A percentile compares a stretch with the other conserved stretches of the same genome.
Evolutionary conservation across 352 stramenopile genomes (phyloP).

Genomic region (Blastocystis sp.): DNA sequence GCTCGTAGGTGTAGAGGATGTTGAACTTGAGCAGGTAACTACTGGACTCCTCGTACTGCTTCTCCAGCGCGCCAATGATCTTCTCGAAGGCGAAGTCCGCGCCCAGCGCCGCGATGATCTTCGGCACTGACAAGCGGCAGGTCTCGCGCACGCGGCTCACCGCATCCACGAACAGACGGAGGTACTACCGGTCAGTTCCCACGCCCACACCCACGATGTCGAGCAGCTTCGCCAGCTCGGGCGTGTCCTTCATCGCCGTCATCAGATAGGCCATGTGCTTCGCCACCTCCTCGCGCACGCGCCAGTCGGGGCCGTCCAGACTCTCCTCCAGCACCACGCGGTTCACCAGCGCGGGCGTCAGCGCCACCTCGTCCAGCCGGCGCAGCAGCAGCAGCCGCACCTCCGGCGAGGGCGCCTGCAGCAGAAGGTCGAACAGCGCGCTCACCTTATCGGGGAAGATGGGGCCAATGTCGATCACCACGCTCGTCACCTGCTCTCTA

Average conservation of each 20-base stretch:
- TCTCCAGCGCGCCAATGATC: constrained; percentile 1
- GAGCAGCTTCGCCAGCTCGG: constrained; percentile 17
- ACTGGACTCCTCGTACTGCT: constrained; percentile 36
- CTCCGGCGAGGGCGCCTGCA: constrained; percentile 22
- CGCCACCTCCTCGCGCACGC: constrained; percentile 58
- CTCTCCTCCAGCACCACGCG: constrained; percentile 48
- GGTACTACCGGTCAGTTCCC: not conserved
- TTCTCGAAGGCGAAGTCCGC: constrained; percentile 46
- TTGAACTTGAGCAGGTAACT: constrained; percentile 64
- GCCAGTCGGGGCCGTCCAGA: constrained; percentile 56
- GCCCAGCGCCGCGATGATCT: constrained; percentile 28
- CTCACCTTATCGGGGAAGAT: constrained; percentile 20
- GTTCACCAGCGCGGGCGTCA: constrained; percentile 31
- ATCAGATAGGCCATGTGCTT: constrained; percentile 63
- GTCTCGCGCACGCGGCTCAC: constrained; percentile 63
- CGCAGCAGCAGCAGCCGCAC: constrained; percentile 54
- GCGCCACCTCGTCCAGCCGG: constrained; percentile 55
- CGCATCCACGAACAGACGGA: constrained; percentile 56
- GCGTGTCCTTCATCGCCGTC: constrained; percentile 1
- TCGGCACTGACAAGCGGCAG: constrained; percentile 17
- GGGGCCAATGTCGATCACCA: constrained; percentile 28
- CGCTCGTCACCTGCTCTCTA: constrained; percentile 52
- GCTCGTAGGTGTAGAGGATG: constrained; percentile 40
- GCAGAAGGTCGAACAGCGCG: constrained; percentile 47
- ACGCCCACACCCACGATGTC: constrained; percentile 19